Evolutionary conservation across 75 land plant genomes (phyloP), one percentile per base, ranked within the genome.

Genomic region (Ceratopteris richardii): DNA sequence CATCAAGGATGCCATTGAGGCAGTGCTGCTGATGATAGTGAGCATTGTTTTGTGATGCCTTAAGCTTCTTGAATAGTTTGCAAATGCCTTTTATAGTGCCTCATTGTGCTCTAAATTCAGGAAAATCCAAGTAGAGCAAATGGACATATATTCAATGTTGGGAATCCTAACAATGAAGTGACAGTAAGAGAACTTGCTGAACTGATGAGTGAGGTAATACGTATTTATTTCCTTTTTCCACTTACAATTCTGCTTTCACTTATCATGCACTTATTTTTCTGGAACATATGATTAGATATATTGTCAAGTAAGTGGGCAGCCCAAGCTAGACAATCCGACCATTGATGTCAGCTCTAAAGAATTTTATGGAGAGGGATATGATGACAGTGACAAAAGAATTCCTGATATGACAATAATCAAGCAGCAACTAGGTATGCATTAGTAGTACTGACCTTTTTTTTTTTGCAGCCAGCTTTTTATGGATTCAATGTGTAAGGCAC

Each of bases 401-500:
- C 98, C 98, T 31, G 95, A 93, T 66, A 93, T 93, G 95, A 93
- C 95, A 57, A 85, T 93, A 20, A 88, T 89, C 75, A 93, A 82
- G 58, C 67, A 28, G 59, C 98, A 89, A 51, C 95, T 89, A 58
- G 98, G 98, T 88, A 80, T 14, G 63, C n/a, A n/a, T n/a, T n/a
- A n/a, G n/a, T n/a, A n/a, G n/a, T n/a, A n/a, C n/a, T n/a, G n/a
- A 27, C n/a, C n/a, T n/a, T n/a, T n/a, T n/a, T n/a, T n/a, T n/a
- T n/a, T n/a, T n/a, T n/a, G n/a, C n/a, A n/a, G n/a, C n/a, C n/a
- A n/a, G n/a, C 2, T 29, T n/a, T n/a, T n/a, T n/a, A n/a, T n/a
- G n/a, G n/a, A n/a, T n/a, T n/a, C n/a, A n/a, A n/a, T n/a, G n/a
- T n/a, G n/a, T n/a, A n/a, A n/a, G n/a, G n/a, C n/a, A n/a, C n/a